A percentile compares a stretch with the other conserved stretches of the same genome.
Conservation (phyloP, 2,329 filamentous ascomycete genomes). For the Bretziella fagacearum region DNA sequence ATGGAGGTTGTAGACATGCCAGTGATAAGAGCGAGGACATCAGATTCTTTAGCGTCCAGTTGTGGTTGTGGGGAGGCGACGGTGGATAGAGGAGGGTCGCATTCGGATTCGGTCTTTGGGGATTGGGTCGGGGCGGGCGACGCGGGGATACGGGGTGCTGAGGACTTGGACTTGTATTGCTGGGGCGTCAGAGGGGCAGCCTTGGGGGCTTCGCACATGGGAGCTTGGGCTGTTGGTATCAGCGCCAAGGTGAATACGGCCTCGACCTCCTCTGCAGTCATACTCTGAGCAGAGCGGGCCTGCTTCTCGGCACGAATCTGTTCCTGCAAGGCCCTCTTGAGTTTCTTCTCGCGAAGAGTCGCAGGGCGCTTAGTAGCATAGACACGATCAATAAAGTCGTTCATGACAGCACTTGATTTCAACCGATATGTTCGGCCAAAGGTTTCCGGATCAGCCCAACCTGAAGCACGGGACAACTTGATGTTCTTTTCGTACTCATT, state of each 20-base stretch:
- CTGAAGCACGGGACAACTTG: slow-evolving; percentile 22
- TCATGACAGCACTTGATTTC: slow-evolving; percentile 45
- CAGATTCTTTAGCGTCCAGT: slow-evolving; percentile 9
- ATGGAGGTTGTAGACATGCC: slow-evolving; percentile 29
- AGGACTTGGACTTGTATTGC: background rate
- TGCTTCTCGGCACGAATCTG: background rate
- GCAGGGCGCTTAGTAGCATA: slow-evolving; percentile 3
- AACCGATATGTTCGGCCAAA: slow-evolving; percentile 51
- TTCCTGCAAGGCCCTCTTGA: slow-evolving; percentile 1
- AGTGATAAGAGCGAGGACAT: slow-evolving; percentile 33
- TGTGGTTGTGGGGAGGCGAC: background rate
- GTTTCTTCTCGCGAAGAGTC: slow-evolving; percentile 5
- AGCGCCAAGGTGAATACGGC: slow-evolving; percentile 9
- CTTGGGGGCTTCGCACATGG: background rate
- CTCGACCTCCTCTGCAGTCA: slow-evolving; percentile 4
- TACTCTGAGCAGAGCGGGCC: background rate
- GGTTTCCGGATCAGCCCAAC: slow-evolving; percentile 40
- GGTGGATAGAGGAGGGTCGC: background rate
- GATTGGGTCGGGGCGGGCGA: slow-evolving; percentile 11
- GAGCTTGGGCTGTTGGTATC: background rate
- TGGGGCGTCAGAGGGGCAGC: background rate
- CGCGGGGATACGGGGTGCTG: slow-evolving; percentile 2
- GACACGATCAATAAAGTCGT: slow-evolving; percentile 47
- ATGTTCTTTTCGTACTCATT: slow-evolving; percentile 9
- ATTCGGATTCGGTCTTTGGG: slow-evolving; percentile 11